phyloP scores from a whole-genome alignment of 2,329 filamentous ascomycete species.

The Monascus ruber region DNA sequence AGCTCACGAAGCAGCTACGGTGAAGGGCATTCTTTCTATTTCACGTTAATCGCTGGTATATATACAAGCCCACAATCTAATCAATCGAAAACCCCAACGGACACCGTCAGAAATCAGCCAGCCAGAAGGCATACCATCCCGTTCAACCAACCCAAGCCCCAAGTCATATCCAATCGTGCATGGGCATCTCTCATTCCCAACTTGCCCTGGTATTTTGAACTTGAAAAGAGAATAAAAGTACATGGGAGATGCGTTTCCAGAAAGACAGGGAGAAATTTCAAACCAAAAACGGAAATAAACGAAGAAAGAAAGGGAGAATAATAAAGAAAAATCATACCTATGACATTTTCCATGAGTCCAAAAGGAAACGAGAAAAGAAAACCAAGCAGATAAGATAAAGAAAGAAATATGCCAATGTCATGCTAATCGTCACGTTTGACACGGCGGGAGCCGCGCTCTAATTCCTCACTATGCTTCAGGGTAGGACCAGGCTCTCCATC shows the following conservation, averaged over 20 bases:
- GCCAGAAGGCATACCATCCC: no score
- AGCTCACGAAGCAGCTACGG: no score
- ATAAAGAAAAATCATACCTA: constrained; percentile 1
- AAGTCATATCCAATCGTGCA: constrained; percentile 19
- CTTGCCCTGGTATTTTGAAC: constrained; percentile 9
- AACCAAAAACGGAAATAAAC: not conserved
- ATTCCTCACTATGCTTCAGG: constrained; percentile 16
- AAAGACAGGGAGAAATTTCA: not conserved
- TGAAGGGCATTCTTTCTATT: no score
- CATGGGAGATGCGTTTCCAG: constrained; percentile 3
- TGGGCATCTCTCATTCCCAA: constrained; percentile 11
- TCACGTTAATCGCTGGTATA: no score
- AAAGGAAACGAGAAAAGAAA: not conserved
- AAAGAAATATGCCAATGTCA: constrained; percentile 3
- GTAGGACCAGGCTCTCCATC: constrained; percentile 41
- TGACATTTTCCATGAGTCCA: not conserved
- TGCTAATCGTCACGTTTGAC: constrained; percentile 23
- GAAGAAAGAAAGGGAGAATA: constrained; percentile 5
- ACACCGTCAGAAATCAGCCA: no score
- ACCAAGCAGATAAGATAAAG: constrained; percentile 5
- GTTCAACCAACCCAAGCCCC: constrained; percentile 4
- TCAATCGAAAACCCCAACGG: no score
- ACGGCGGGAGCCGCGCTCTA: constrained; percentile 14
- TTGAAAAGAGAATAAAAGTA: constrained; percentile 14
- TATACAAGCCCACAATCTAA: no score